Evolutionary conservation across 495 filamentous ascomycete genomes (phyloP), one percentile per base, ranked within the genome.

Genomic region (Parathielavia hyrcaniae): DNA sequence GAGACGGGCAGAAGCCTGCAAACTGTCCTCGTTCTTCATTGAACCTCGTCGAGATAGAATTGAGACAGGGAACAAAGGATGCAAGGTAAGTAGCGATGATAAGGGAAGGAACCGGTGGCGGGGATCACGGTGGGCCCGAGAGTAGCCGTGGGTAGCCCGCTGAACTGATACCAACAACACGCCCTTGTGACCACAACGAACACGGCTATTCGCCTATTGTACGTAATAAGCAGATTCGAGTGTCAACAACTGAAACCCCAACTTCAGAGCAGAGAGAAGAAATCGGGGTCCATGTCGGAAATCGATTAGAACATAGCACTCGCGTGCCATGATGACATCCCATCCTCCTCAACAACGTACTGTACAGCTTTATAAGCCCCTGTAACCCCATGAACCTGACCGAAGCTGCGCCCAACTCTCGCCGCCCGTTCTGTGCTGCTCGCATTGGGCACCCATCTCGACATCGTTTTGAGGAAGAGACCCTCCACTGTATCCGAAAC

Each of bases 121-220:
- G 53, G 53, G 34, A 40, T 19, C n/a, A n/a, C n/a, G n/a, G n/a
- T 32, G 40, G 39, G 30, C 46, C 59, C 53, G 53, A 57, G 43
- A 47, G 47, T 61, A 61, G 49, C 59, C 59, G 59, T 47, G 16
- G 16, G 39, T 51, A 56, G 14, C 59, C 59, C 53, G 43, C 39
- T 20, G 36, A 47, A 47, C 13, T 36, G 35, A 34, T 38, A 23
- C 14, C 14, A 4, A 32, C 26, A 10, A 17, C 47, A 30, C 26
- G 56, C 51, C 58, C 58, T 55, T 60, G 58, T 60, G 58, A 60
- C 58, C 53, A 46, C 39, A 5, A 30, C 26, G 2, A 30, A 30
- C 26, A 30, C 26, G 3, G 26, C 26, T 30, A 30, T 7, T n/a
- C 17, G 41, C 9, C 14, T 19, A 12, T 13, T 38, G 32, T 51